A percentile compares a stretch with the other conserved stretches of the same genome.
phyloP scores from a whole-genome alignment of 306 rosid species.

The Mucuna pruriens region DNA sequence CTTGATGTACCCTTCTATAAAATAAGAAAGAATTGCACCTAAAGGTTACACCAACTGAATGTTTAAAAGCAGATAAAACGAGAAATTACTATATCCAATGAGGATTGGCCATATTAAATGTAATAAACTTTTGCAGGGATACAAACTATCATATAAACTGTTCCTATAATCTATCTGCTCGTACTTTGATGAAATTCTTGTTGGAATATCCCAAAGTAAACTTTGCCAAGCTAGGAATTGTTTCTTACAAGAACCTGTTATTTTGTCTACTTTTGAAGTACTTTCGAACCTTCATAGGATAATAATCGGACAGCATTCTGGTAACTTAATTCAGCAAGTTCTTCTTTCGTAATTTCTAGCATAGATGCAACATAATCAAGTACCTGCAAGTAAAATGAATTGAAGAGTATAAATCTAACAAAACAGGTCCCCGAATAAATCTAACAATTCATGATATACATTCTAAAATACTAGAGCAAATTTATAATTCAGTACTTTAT shows the following conservation, averaged over 20 bases:
- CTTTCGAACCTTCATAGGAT: constrained; percentile 47
- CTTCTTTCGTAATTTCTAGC: constrained; percentile 44
- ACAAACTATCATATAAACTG: neutral
- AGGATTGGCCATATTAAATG: neutral
- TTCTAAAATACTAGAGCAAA: neutral
- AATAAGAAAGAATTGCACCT: no score
- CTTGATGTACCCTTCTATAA: no score
- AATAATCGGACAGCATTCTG: constrained; percentile 45
- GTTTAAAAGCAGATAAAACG: no score
- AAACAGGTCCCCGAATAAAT: neutral
- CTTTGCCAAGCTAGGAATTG: neutral
- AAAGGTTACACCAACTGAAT: no score
- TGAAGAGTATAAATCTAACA: constrained; percentile 2
- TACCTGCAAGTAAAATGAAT: constrained; percentile 44
- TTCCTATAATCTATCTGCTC: neutral
- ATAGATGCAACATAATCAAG: constrained; percentile 54
- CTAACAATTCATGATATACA: neutral
- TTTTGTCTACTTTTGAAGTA: constrained; percentile 34
- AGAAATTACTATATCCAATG: no score
- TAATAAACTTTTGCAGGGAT: neutral
- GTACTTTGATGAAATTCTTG: neutral
- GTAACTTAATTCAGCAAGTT: constrained; percentile 46
- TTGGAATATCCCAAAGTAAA: neutral
- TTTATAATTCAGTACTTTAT: neutral
- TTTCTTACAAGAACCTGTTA: neutral